phyloP scores from a whole-genome alignment of 2,329 filamentous ascomycete genomes.

The Aphanoascus verrucosus region DNA sequence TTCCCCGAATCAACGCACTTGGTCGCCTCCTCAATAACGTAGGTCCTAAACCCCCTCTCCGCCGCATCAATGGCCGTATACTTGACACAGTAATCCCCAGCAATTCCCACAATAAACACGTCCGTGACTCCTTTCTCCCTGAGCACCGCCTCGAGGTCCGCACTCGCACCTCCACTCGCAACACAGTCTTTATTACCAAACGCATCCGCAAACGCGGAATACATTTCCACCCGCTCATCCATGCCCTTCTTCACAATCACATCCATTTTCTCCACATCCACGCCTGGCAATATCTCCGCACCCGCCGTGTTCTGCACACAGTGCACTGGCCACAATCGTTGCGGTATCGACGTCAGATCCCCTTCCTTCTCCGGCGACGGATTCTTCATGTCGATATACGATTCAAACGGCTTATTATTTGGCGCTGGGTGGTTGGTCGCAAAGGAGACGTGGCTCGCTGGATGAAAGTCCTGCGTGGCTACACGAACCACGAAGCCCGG shows the following conservation, averaged over 20 bases:
- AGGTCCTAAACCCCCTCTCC: constrained; percentile 64
- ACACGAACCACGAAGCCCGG: constrained; percentile 60
- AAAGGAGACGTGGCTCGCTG: constrained; percentile 74
- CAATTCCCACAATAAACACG: constrained; percentile 77
- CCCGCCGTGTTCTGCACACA: constrained; percentile 69
- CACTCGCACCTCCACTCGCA: constrained; percentile 32
- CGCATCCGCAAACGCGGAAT: constrained; percentile 78
- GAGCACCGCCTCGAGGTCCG: constrained; percentile 52
- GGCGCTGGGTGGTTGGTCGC: constrained; percentile 60
- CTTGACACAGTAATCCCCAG: constrained; percentile 82
- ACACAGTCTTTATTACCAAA: constrained; percentile 44
- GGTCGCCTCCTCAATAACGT: constrained; percentile 67
- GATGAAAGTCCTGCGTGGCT: constrained; percentile 91
- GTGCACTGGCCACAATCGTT: constrained; percentile 78
- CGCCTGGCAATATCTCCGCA: constrained; percentile 60
- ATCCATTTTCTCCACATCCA: constrained; percentile 53
- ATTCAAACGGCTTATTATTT: constrained; percentile 57
- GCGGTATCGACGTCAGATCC: constrained; percentile 48
- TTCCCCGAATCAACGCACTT: constrained; percentile 54
- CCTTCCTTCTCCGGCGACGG: constrained; percentile 39
- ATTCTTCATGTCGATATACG: constrained; percentile 49
- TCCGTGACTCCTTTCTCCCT: constrained; percentile 53
- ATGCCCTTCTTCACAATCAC: constrained; percentile 66
- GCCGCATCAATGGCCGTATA: constrained; percentile 67
- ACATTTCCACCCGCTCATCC: constrained; percentile 73